Base-by-base conservation (phyloP, 768 basidiomycete species). In the Psilocybe tampanensis region DNA sequence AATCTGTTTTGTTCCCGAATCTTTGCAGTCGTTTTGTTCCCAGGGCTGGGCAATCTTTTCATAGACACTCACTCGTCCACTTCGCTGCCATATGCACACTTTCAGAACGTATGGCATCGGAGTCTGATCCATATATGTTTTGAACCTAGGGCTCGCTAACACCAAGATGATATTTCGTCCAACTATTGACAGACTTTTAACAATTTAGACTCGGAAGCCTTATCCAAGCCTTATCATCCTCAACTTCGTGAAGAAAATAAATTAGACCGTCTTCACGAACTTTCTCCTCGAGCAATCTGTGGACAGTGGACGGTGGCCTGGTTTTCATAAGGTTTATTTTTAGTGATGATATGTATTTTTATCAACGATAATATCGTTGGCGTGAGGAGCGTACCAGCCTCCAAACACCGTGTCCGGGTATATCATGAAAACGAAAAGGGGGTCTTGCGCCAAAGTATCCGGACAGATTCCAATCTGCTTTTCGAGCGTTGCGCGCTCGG, bases 381-480 rank as follows among this genome's bases (percentile, higher is more conserved):
- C 15, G 4, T 39, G 12, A 15, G 13, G 4, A 39, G 6, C 12
- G 4, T n/a, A n/a, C n/a, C n/a, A n/a, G n/a, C n/a, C n/a, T n/a
- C 13, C 3, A 39, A 5, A 13, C 4, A 15, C 6, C 15, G n/a
- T 3, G 12, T 44, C 22, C 11, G 19, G 43, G 18, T 48, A 48
- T 48, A 17, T 48, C 26, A 48, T 29, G 26, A 33, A 18, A 48
- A 32, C 26, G 26, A 29, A 29, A 29, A 29, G 4, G 36, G 47
- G 26, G 47, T 48, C 11, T 22, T 24, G n/a, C 26, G 52, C 43
- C 29, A 34, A 19, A 48, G 45, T 11, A 49, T 11, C 23, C 45
- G 51, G 12, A 48, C 33, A 41, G 53, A 48, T 47, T 52, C 47
- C 47, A 48, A 34, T 34, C 42, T 47, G 42, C 29, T 23, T 49